These are phyloP conservation scores for Ascochyta lentis DNA, from an alignment of 2,329 filamentous ascomycete genomes.

Conservation along the genomic window DNA sequence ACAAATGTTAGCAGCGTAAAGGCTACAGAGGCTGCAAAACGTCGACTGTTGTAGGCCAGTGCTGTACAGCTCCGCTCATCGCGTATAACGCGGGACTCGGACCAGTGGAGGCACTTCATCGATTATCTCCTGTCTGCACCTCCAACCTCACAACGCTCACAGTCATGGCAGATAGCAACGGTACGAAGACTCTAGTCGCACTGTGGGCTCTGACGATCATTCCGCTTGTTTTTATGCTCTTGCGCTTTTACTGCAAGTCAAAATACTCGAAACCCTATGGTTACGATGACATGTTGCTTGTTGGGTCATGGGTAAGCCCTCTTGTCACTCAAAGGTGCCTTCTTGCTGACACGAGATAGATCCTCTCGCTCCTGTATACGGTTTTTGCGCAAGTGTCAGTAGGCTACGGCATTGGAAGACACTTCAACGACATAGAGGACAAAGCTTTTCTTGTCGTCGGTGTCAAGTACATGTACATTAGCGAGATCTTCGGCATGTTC, in stretches of 20 bases:
- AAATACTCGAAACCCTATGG: constrained; percentile 1
- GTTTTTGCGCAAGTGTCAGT: constrained; percentile 15
- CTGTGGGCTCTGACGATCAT: constrained; percentile 17
- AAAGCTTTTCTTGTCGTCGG: not conserved
- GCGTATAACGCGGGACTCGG: no score
- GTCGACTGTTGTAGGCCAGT: no score
- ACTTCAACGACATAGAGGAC: constrained; percentile 8
- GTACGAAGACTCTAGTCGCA: constrained; percentile 42
- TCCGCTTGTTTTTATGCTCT: constrained; percentile 15
- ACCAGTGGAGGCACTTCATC: no score
- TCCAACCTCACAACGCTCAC: no score
- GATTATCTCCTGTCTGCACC: no score
- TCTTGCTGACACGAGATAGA: not conserved
- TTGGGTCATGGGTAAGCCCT: constrained; percentile 10
- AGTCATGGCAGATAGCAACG: constrained; percentile 16
- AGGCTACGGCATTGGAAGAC: constrained; percentile 19
- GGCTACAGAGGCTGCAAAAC: no score
- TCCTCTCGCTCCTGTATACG: constrained; percentile 13
- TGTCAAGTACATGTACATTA: constrained; percentile 20
- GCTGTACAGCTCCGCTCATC: no score
- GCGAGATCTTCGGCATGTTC: constrained; percentile 20
- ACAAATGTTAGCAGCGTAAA: no score
- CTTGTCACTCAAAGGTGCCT: no score
- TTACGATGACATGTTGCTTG: constrained; percentile 16
- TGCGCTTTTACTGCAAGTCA: constrained; percentile 20